Evolutionary conservation across 495 filamentous ascomycete species (phyloP).

Genomic region (Amniculicola lignicola): DNA sequence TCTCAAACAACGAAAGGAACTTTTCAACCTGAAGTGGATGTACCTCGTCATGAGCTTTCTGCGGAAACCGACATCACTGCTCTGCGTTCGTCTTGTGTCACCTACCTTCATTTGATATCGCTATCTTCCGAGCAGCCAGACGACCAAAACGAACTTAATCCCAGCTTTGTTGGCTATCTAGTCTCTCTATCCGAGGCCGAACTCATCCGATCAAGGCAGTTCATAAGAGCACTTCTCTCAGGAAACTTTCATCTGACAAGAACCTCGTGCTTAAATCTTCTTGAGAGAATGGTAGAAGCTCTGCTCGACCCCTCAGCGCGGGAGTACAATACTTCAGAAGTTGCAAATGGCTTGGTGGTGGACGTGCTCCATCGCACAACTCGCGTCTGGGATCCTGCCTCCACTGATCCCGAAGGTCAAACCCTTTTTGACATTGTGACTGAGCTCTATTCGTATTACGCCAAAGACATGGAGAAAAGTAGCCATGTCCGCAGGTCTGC

Average conservation of each 20-base stretch:
- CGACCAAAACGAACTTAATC: slow-evolving; percentile 13
- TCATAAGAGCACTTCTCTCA: slow-evolving; percentile 40
- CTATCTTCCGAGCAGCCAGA: neutral
- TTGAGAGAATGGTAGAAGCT: slow-evolving; percentile 53
- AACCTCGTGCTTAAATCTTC: slow-evolving; percentile 35
- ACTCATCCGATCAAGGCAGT: slow-evolving; percentile 54
- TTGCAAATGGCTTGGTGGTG: slow-evolving; percentile 64
- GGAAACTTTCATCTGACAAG: slow-evolving; percentile 2
- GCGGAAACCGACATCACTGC: slow-evolving; percentile 48
- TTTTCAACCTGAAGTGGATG: slow-evolving; percentile 34
- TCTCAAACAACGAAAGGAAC: slow-evolving; percentile 48
- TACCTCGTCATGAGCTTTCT: slow-evolving; percentile 49
- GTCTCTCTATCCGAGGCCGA: slow-evolving; percentile 47
- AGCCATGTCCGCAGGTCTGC: slow-evolving; percentile 61
- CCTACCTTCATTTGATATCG: slow-evolving; percentile 28
- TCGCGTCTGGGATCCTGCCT: slow-evolving; percentile 58
- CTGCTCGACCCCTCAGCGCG: slow-evolving; percentile 49
- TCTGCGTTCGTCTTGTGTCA: slow-evolving; percentile 43
- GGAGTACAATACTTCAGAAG: slow-evolving; percentile 71
- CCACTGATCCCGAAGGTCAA: slow-evolving; percentile 42
- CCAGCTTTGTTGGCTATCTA: slow-evolving; percentile 52
- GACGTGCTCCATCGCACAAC: slow-evolving; percentile 66
- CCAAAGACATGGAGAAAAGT: slow-evolving; percentile 59
- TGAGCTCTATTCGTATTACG: slow-evolving; percentile 78
- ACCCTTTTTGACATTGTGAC: slow-evolving; percentile 58